Evolutionary conservation across 306 rosid genomes (phyloP).

Genomic region (Dryas octopetala): DNA sequence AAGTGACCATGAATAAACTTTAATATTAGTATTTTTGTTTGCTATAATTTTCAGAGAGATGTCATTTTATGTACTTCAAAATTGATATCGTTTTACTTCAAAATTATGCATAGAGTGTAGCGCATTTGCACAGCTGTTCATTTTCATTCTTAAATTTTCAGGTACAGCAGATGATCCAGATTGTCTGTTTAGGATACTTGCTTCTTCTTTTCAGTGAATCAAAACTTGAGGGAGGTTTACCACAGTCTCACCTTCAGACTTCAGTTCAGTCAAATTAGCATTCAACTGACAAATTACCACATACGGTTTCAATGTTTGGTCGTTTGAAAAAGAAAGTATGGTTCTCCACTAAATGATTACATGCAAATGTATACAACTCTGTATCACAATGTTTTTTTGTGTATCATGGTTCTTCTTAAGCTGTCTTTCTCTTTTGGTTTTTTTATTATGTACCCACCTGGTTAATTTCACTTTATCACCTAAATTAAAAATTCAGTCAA

Average conservation of each 20-base stretch:
- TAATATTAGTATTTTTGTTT: no score
- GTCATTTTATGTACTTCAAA: no score
- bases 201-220: constrained; percentile 68
- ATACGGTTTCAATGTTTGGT: not conserved
- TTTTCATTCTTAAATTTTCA: no score
- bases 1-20: no score
- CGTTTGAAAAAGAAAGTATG: not conserved
- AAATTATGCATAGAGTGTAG: no score
- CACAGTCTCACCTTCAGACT: not conserved
- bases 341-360: not conserved
- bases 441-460: not conserved
- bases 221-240: constrained; percentile 32
- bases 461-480: no score
- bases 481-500: no score
- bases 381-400: not conserved
- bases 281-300: not conserved
- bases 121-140: no score
- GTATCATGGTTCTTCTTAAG: not conserved
- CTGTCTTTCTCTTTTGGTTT: not conserved
- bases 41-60: no score
- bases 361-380: not conserved
- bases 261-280: not conserved
- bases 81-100: no score
- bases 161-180: constrained; percentile 98
- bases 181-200: constrained; percentile 81